These are phyloP conservation scores for Alternaria gaisen DNA, from an alignment of 2,329 filamentous ascomycete species.

Conservation along the genomic window DNA sequence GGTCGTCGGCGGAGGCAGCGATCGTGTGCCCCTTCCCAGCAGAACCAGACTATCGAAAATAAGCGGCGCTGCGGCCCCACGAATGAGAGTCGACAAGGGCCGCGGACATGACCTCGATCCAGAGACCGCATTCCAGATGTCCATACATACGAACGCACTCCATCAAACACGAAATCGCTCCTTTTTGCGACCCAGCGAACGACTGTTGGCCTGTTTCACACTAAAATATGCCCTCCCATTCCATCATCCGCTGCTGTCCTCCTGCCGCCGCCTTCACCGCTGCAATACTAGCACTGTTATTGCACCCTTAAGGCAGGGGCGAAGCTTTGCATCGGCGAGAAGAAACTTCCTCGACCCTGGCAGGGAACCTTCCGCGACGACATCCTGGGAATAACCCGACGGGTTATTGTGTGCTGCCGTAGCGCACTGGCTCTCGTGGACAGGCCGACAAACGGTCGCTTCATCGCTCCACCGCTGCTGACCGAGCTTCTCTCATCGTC, in stretches of 20 bases:
- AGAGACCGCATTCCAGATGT: conserved; percentile 3
- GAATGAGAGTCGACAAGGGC: conserved; percentile 6
- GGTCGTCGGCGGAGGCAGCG: conserved; percentile 1
- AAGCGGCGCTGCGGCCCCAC: conserved; percentile 12
- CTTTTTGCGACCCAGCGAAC: conserved; percentile 2
- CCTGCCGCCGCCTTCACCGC: background rate
- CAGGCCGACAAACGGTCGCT: conserved; percentile 17
- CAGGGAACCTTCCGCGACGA: background rate
- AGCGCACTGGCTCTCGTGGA: conserved; percentile 5
- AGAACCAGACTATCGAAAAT: conserved; percentile 20
- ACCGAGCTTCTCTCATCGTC: background rate
- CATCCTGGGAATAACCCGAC: conserved; percentile 11
- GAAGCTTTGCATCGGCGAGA: conserved; percentile 4
- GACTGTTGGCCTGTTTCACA: conserved; percentile 3
- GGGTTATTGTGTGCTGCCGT: conserved; percentile 7
- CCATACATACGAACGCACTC: conserved; percentile 2
- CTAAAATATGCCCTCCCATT: background rate
- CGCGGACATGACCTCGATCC: conserved; percentile 11
- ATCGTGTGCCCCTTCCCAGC: conserved; percentile 9
- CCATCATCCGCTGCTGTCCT: background rate
- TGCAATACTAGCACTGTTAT: background rate
- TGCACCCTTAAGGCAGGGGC: background rate
- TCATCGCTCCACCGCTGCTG: conserved; percentile 7
- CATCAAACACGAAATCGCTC: background rate
- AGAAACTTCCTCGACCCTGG: background rate